Conservation (phyloP, 2,329 filamentous ascomycete species). For the Fusarium brevicatenulatum region DNA sequence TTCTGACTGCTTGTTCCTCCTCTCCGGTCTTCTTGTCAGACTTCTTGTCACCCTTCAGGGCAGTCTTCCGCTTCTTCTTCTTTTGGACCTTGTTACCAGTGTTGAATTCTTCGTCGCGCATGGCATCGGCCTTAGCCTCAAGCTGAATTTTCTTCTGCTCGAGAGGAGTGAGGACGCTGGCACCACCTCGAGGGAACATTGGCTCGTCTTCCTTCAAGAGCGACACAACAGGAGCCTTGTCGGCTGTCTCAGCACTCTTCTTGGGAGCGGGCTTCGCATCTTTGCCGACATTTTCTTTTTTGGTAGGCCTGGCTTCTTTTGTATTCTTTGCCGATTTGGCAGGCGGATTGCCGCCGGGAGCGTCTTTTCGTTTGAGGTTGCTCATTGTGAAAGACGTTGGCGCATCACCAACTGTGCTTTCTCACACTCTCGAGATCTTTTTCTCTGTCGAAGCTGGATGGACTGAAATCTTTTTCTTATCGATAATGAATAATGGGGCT, state of each 20-base stretch:
- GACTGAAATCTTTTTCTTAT: constrained; percentile 17
- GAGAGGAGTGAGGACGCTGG: constrained; percentile 87
- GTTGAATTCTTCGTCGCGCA: constrained; percentile 81
- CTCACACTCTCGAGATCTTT: constrained; percentile 7
- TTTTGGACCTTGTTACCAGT: constrained; percentile 56
- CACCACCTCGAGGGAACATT: constrained; percentile 92
- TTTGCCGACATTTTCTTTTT: constrained; percentile 51
- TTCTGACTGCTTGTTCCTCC: constrained; percentile 70
- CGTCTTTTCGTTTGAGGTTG: constrained; percentile 68
- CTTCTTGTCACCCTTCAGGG: constrained; percentile 63
- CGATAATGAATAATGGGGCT: constrained; percentile 24
- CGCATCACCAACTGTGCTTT: constrained; percentile 43
- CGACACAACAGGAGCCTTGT: constrained; percentile 54
- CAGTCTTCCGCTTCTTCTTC: constrained; percentile 69
- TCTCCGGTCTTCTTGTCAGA: constrained; percentile 53
- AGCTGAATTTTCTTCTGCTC: constrained; percentile 97
- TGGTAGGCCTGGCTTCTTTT: constrained; percentile 59
- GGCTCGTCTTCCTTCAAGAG: constrained; percentile 80
- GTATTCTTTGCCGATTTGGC: constrained; percentile 60
- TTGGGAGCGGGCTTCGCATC: constrained; percentile 47
- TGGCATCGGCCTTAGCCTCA: constrained; percentile 89
- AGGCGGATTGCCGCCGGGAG: constrained; percentile 61
- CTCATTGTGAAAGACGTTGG: constrained; percentile 58
- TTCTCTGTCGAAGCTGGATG: constrained; percentile 18
- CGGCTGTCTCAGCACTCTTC: constrained; percentile 44